Evolutionary conservation across 345 rosid genomes (phyloP), one percentile per base, ranked within the genome.

Genomic region (Camelina neglecta): DNA sequence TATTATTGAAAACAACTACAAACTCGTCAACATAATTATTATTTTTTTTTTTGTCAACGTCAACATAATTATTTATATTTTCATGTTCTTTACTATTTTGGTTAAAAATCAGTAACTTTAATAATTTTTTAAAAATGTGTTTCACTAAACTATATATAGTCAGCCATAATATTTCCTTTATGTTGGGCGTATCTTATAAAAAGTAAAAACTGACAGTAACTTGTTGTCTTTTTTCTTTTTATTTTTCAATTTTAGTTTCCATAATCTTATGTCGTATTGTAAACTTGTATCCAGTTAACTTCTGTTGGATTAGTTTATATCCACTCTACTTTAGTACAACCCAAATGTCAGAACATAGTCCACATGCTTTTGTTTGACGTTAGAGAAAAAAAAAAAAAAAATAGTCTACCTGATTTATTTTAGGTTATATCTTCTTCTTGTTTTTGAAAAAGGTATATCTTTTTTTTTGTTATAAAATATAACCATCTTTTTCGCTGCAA

Each of bases 331-430:
- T 57, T 64, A 65, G 67, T 39, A 64, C 76, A 71, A 77, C 54
- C 38, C 29, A 48, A 64, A 64, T 77, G 67, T 64, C 67, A 71
- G 54, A 77, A 71, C 71, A 65, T 4, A 77, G 75, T 71, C 72
- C 80, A 77, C 72, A 64, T 77, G 81, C 57, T 71, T 69, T 77
- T 71, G 61, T 77, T 64, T 77, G 62, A 50, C 56, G 48, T 71
- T 71, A 65, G 10, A 54, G 63, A 18, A 23, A 31, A 36, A 26
- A 18, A 23, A 31, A 36, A 26, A 38, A 49, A 7, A 7, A 35
- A 54, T 55, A 55, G 60, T 63, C 59, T 65, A 69, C 75, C 64
- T 69, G 75, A 69, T 67, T 75, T 75, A 67, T 6, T 48, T 47
- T 24, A 24, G 26, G 26, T 42, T 33, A 60, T 75, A 16, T 68